phyloP scores from a whole-genome alignment of 768 basidiomycete species.

The Calocybe indica region DNA sequence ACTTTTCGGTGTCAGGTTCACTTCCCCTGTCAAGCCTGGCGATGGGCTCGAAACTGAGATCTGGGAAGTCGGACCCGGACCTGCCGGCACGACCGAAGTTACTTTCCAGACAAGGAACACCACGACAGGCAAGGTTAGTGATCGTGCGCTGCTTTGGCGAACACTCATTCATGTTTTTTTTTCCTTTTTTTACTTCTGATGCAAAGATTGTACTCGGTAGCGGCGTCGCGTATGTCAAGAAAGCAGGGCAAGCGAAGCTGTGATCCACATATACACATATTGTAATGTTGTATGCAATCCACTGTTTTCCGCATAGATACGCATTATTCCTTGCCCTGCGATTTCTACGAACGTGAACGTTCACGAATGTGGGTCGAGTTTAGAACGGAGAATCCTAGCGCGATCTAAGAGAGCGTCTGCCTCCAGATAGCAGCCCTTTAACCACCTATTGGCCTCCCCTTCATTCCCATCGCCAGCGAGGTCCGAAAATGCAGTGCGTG shows the following conservation, averaged over 20 bases:
- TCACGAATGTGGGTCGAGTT: slow-evolving; percentile 9
- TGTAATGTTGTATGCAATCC: too few relatives aligned
- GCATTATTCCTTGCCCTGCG: too few relatives aligned
- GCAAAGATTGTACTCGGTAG: slow-evolving; percentile 46
- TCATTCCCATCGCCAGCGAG: slow-evolving; percentile 26
- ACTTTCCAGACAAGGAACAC: slow-evolving; percentile 58
- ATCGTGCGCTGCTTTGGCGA: too few relatives aligned
- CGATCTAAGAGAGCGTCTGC: slow-evolving; percentile 60
- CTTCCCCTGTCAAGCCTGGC: slow-evolving; percentile 78
- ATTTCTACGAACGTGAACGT: too few relatives aligned
- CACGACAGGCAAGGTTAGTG: slow-evolving; percentile 48
- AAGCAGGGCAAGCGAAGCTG: slow-evolving; percentile 24
- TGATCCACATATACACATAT: slow-evolving; percentile 4
- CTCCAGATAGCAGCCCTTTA: slow-evolving; percentile 85
- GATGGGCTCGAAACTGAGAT: slow-evolving; percentile 72
- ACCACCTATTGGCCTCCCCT: slow-evolving; percentile 67
- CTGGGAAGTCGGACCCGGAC: slow-evolving; percentile 72
- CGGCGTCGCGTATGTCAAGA: slow-evolving; percentile 61
- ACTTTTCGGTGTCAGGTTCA: slow-evolving; percentile 72
- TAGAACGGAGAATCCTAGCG: slow-evolving; percentile 43
- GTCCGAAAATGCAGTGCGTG: slow-evolving; percentile 69
- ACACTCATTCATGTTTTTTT: not conserved
- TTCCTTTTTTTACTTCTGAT: not conserved
- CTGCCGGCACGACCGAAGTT: slow-evolving; percentile 52
- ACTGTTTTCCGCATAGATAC: too few relatives aligned